A percentile compares a stretch with the other conserved stretches of the same genome.
Evolutionary conservation across 2,329 filamentous ascomycete genomes (phyloP).

Genomic region (Botrytis hyacinthi): DNA sequence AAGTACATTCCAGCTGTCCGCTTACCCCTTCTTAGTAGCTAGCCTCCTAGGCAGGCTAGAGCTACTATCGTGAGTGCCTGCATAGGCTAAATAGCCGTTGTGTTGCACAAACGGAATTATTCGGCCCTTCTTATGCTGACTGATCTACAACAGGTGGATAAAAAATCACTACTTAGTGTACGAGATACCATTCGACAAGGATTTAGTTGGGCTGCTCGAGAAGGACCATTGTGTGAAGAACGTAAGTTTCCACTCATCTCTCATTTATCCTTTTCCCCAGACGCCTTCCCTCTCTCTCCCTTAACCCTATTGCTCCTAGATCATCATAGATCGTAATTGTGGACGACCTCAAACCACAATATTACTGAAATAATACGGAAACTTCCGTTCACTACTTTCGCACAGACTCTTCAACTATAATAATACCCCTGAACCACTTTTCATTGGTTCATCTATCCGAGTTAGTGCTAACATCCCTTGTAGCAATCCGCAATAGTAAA

Average conservation of each 20-base stretch:
- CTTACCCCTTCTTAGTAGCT: constrained; percentile 4
- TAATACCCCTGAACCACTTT: constrained; percentile 12
- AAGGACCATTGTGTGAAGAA: constrained; percentile 97
- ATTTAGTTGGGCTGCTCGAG: constrained; percentile 92
- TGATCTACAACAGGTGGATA: constrained; percentile 66
- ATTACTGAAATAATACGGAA: constrained; percentile 13
- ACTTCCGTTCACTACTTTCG: constrained; percentile 11
- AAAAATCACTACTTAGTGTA: constrained; percentile 81
- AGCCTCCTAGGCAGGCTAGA: neutral
- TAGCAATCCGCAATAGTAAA: constrained; percentile 94
- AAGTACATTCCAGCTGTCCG: constrained; percentile 38
- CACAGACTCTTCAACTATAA: neutral
- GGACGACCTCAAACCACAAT: neutral
- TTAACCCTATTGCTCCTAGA: neutral
- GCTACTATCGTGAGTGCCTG: constrained; percentile 5
- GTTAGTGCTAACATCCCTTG: constrained; percentile 36
- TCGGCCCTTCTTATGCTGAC: constrained; percentile 35
- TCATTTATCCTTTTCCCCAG: constrained; percentile 19
- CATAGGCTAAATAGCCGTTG: constrained; percentile 10
- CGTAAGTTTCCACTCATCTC: constrained; percentile 57
- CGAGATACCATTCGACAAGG: constrained; percentile 93
- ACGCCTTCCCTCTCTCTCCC: neutral
- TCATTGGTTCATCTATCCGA: constrained; percentile 27
- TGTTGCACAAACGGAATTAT: constrained; percentile 19
- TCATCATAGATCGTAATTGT: neutral